A percentile compares a stretch with the other conserved stretches of the same genome.
phyloP scores from a whole-genome alignment of 2,329 filamentous ascomycete species.

The Colletotrichum sp. region DNA sequence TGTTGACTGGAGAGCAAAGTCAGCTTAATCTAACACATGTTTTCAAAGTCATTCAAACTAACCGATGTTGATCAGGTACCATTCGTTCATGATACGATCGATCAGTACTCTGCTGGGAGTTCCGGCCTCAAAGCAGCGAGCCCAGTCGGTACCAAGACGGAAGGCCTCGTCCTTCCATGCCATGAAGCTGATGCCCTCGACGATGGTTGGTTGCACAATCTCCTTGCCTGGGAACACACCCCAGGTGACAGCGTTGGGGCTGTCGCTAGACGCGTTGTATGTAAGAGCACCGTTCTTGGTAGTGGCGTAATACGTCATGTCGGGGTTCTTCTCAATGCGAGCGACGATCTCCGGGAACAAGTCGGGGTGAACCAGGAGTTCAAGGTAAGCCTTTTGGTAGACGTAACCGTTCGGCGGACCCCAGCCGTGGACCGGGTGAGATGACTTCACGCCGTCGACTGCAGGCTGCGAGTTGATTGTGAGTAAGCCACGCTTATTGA shows the following conservation, averaged over 20 bases:
- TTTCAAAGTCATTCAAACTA: slow-evolving; percentile 38
- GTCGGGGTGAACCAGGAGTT: slow-evolving; percentile 84
- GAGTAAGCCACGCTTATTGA: slow-evolving; percentile 87
- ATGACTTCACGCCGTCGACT: slow-evolving; percentile 88
- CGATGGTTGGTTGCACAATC: slow-evolving; percentile 99
- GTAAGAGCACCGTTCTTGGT: slow-evolving; percentile 79
- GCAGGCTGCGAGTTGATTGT: slow-evolving; percentile 98
- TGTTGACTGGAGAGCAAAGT: slow-evolving; percentile 73
- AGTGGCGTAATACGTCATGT: slow-evolving; percentile 94
- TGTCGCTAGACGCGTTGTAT: slow-evolving; percentile 84
- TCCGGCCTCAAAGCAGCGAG: slow-evolving; percentile 80
- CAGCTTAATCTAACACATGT: neutral
- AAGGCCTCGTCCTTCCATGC: slow-evolving; percentile 99
- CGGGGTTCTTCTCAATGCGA: slow-evolving; percentile 77
- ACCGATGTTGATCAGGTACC: slow-evolving; percentile 97
- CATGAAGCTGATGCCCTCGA: slow-evolving; percentile 95
- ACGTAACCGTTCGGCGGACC: slow-evolving; percentile 94
- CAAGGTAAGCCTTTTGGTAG: slow-evolving; percentile 97
- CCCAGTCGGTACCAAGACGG: slow-evolving; percentile 91
- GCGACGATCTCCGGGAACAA: slow-evolving; percentile 78
- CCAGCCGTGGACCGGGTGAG: slow-evolving; percentile 89
- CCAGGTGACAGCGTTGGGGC: slow-evolving; percentile 98
- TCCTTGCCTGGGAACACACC: slow-evolving; percentile 98
- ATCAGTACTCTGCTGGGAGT: slow-evolving; percentile 83
- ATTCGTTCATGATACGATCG: slow-evolving; percentile 83